Conservation (phyloP, 768 basidiomycete species). For the Amanita pseudoporphyria region DNA sequence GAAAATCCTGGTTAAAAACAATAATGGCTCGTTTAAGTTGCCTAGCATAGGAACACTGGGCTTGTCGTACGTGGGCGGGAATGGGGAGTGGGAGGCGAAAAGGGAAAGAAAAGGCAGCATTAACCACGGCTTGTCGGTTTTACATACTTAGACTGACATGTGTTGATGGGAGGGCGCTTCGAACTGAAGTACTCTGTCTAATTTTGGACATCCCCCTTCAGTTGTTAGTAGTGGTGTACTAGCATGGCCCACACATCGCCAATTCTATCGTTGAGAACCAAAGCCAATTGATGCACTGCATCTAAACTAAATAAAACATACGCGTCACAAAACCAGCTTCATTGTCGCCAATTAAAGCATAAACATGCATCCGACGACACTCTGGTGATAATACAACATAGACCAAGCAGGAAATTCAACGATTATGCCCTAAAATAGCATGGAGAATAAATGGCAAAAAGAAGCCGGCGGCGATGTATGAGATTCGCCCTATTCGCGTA, state of each 20-base stretch:
- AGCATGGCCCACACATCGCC: too few species aligned
- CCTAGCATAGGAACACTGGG: not conserved
- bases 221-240: too few species aligned
- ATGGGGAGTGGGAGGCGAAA: not conserved
- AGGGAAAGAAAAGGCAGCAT: not conserved
- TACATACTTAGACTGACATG: not conserved
- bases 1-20: not conserved
- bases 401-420: constrained; percentile 18
- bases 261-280: too few species aligned
- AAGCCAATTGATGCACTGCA: too few species aligned
- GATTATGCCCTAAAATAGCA: constrained; percentile 52
- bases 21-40: not conserved
- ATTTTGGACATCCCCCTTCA: too few species aligned
- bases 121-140: not conserved
- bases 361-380: too few species aligned
- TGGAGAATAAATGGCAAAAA: constrained; percentile 57
- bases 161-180: not conserved
- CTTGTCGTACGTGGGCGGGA: not conserved
- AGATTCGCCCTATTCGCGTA: constrained; percentile 33
- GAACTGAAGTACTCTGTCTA: too few species aligned
- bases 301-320: too few species aligned
- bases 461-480: constrained; percentile 58
- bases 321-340: too few species aligned
- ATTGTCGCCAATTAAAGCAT: not conserved
- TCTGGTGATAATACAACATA: not conserved